Percentiles rank a stretch among this genome's conserved stretches.
Evolutionary conservation across 495 filamentous ascomycete species (phyloP).

Genomic region (Talaromyces nanjingensis): DNA sequence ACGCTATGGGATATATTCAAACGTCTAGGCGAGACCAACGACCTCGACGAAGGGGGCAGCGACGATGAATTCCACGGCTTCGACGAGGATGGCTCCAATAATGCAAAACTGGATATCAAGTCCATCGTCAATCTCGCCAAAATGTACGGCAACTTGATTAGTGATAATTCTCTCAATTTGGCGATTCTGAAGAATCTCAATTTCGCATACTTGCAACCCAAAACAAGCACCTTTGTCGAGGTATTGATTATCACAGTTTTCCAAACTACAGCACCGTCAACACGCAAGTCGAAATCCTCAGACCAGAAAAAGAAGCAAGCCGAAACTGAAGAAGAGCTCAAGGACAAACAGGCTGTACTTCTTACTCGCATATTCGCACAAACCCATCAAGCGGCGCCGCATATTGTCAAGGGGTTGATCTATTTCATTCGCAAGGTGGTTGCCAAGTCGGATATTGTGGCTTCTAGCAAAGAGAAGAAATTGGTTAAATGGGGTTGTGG

Average conservation of each 20-base stretch:
- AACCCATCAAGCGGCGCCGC: constrained; percentile 45
- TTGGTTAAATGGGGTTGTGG: constrained; percentile 65
- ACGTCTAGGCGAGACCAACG: constrained; percentile 66
- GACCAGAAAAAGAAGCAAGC: constrained; percentile 20
- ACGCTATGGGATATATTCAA: constrained; percentile 84
- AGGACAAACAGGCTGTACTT: constrained; percentile 38
- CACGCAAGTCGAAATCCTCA: constrained; percentile 6
- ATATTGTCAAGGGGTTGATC: constrained; percentile 62
- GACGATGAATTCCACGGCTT: constrained; percentile 44
- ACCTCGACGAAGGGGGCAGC: constrained; percentile 47
- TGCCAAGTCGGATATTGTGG: constrained; percentile 63
- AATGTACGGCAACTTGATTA: constrained; percentile 71
- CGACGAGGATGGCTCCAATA: constrained; percentile 37
- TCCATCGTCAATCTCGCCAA: constrained; percentile 83
- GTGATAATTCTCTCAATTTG: constrained; percentile 56
- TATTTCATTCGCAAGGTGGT: constrained; percentile 76
- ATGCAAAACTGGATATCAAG: constrained; percentile 46
- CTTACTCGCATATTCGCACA: constrained; percentile 53
- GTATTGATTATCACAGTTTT: constrained; percentile 69
- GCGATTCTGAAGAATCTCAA: constrained; percentile 70
- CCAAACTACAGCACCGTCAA: constrained; percentile 42
- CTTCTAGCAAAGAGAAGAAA: constrained; percentile 48
- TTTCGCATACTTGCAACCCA: constrained; percentile 66
- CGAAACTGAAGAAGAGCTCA: constrained; percentile 19
- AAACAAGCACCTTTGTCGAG: constrained; percentile 72